Base-by-base conservation (phyloP, 805 yeast genomes). In the Ogataea allantospora region DNA sequence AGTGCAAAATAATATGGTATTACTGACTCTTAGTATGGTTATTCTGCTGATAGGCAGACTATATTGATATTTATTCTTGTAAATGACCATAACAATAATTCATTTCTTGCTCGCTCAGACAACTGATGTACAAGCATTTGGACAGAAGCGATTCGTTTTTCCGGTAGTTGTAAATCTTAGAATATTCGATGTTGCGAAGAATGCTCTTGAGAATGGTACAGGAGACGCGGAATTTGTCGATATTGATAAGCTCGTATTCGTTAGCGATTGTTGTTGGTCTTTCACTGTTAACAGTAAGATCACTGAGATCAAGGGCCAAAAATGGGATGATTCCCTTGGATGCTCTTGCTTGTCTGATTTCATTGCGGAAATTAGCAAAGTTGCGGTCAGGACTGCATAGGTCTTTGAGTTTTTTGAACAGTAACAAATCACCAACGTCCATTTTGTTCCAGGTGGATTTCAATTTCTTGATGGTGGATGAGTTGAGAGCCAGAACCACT, bases 241-340 rank as follows among this genome's bases (percentile, higher is more conserved):
- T 81, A 56, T 89, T 88, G 45, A 91, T 72, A 35, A 85, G 48
- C 38, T 63, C 66, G 35, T 66, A 71, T n/a, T 35, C 36, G 27
- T 19, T 31, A 19, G 30, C 17, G 27, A 75, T 59, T 38, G 66
- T 65, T 8, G 76, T 70, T 0, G 83, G 77, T 42, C 80, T 61
- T 47, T 80, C 83, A 3, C 81, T 74, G 57, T 87, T 88, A 53
- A 83, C 77, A 0, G 86, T 77, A 51, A 91, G 68, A 57, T 91
- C 98, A 3, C 89, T 80, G 30, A 91, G 60, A 52, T 87, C 88
- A 20, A 91, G 68, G 1, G 95, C 96, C 36, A 89, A 76, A 58
- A 89, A 91, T 15, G 99, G 98, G 35, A 91, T 78, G 50, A 95
- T 80, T 2, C 98, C 98, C 41, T 67, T 68, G 5, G 81, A 67